These are phyloP conservation scores for Kazachstania viticola DNA, from an alignment of 805 yeast genomes.

Conservation along the genomic window DNA sequence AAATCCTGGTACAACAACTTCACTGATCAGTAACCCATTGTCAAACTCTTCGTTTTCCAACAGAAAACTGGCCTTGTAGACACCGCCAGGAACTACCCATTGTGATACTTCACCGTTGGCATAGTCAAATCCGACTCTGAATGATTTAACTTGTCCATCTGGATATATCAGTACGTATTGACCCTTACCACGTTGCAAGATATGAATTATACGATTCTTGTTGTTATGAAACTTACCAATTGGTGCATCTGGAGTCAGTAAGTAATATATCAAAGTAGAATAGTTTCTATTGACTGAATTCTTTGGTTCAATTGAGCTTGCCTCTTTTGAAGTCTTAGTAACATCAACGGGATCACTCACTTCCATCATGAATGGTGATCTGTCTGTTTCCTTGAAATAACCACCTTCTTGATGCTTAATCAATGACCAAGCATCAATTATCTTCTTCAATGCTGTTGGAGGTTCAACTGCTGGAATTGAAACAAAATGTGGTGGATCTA, in stretches of 20 bases:
- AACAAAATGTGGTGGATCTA: not conserved
- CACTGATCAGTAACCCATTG: conserved; percentile 39
- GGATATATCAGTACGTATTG: conserved; percentile 44
- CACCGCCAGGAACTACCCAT: conserved; percentile 56
- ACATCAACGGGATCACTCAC: conserved; percentile 15
- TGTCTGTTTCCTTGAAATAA: conserved; percentile 44
- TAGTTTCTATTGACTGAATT: conserved; percentile 26
- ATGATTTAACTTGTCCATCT: conserved; percentile 36
- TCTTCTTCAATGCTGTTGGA: conserved; percentile 12
- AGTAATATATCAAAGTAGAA: conserved; percentile 42
- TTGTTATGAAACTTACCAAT: conserved; percentile 42
- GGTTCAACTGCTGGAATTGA: not conserved
- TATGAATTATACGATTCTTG: conserved; percentile 42
- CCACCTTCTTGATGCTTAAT: conserved; percentile 46
- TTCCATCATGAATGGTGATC: conserved; percentile 34
- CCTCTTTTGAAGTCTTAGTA: conserved; percentile 18
- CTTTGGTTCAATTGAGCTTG: not conserved
- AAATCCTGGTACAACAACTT: conserved; percentile 52
- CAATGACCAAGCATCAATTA: conserved; percentile 29
- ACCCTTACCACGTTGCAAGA: conserved; percentile 44
- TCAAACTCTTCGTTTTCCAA: conserved; percentile 28
- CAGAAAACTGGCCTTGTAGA: conserved; percentile 44
- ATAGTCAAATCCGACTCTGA: conserved; percentile 41
- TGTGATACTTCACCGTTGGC: conserved; percentile 39
- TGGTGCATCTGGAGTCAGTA: conserved; percentile 40